phyloP scores from a whole-genome alignment of 2,329 filamentous ascomycete species.

The Lasiodiplodia theobromae region DNA sequence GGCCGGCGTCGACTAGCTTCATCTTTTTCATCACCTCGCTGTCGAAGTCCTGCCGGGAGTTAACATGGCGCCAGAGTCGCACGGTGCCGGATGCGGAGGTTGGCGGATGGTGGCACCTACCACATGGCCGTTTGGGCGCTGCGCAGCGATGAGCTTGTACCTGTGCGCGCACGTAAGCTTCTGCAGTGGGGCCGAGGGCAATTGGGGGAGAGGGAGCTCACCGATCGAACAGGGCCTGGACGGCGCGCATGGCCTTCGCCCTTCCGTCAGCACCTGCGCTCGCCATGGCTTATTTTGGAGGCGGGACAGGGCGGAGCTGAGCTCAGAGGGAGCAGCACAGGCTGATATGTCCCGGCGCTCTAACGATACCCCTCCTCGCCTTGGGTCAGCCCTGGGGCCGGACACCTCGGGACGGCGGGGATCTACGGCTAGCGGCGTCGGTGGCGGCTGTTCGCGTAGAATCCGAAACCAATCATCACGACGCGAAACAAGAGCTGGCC shows the following conservation, averaged over 20 bases:
- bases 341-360: not conserved
- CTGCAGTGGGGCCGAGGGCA: conserved; percentile 7
- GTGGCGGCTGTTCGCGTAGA: conserved; percentile 11
- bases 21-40: conserved; percentile 46
- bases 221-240: conserved; percentile 47
- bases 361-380: conserved; percentile 8
- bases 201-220: conserved; percentile 2
- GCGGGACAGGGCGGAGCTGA: not conserved
- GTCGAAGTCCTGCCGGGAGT: conserved; percentile 44
- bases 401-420: conserved; percentile 24
- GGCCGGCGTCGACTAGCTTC: conserved; percentile 46
- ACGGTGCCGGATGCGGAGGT: not conserved
- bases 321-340: not conserved
- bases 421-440: conserved; percentile 15
- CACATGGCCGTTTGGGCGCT: conserved; percentile 42
- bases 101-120: conserved; percentile 35
- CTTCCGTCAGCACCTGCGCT: conserved; percentile 35
- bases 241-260: conserved; percentile 45
- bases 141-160: conserved; percentile 43
- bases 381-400: conserved; percentile 17
- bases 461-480: conserved; percentile 14
- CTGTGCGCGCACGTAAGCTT: conserved; percentile 30
- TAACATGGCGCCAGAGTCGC: not conserved
- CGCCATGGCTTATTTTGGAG: conserved; percentile 34
- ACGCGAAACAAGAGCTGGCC: conserved; percentile 17